Conservation (phyloP, 2,329 filamentous ascomycete genomes). For the Talaromyces funiculosus region DNA sequence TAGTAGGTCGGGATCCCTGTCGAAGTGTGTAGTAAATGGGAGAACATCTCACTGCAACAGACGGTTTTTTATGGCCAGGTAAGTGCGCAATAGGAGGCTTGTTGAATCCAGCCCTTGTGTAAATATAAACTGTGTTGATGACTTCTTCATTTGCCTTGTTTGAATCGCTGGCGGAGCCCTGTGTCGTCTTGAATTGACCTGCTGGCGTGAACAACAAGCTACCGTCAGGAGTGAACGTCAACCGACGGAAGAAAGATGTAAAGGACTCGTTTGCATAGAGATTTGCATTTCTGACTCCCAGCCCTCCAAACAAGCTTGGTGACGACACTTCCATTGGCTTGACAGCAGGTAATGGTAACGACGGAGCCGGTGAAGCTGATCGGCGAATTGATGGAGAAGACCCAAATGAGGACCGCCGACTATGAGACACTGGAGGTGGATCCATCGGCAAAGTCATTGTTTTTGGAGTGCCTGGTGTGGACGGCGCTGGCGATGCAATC, state of each 20-base stretch:
- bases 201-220: conserved; percentile 90
- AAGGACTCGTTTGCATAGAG: conserved; percentile 96
- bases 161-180: conserved; percentile 60
- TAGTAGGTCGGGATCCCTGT: conserved; percentile 62
- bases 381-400: conserved; percentile 70
- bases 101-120: conserved; percentile 92
- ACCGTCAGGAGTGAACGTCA: conserved; percentile 93
- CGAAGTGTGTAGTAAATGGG: conserved; percentile 81
- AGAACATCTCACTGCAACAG: conserved; percentile 90
- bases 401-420: conserved; percentile 86
- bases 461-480: conserved; percentile 87
- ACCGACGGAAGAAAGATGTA: conserved; percentile 89
- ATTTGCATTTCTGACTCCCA: conserved; percentile 74
- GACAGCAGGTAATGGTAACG: conserved; percentile 86
- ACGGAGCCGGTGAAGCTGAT: conserved; percentile 88
- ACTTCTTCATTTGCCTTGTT: conserved; percentile 74
- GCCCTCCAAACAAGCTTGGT: conserved; percentile 55
- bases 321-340: conserved; percentile 91
- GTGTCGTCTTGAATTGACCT: conserved; percentile 84
- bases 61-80: conserved; percentile 96
- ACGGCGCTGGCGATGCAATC: conserved; percentile 77
- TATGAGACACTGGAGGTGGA: conserved; percentile 85
- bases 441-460: conserved; percentile 92
- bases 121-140: conserved; percentile 97
- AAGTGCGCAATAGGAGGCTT: conserved; percentile 93